Conservation (phyloP, 306 rosid genomes). For the Cicer judaicum region DNA sequence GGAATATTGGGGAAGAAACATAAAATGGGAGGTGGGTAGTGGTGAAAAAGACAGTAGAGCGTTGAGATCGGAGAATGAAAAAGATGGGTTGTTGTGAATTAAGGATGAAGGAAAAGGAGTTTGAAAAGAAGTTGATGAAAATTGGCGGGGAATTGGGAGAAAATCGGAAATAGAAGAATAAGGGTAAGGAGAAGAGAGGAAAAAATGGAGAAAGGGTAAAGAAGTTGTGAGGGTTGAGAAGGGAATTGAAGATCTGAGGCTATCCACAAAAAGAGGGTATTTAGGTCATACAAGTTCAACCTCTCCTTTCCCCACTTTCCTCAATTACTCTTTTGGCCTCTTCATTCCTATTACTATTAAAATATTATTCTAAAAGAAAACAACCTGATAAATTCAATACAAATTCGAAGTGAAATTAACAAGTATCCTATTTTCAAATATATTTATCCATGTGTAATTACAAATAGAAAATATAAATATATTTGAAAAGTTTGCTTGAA, state of each 20-base stretch:
- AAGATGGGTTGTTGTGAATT: conserved; percentile 25
- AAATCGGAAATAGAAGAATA: conserved; percentile 67
- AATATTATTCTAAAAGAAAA: too few relatives aligned
- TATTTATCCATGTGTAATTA: too few relatives aligned
- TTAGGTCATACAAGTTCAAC: conserved; percentile 66
- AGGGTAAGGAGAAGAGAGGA: conserved; percentile 76
- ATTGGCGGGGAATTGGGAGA: conserved; percentile 88
- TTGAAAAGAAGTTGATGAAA: conserved; percentile 61
- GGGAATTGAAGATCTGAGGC: conserved; percentile 71
- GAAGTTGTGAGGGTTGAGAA: conserved; percentile 75
- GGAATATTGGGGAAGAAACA: conserved; percentile 27
- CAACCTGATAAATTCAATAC: too few relatives aligned
- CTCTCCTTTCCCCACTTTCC: conserved; percentile 15
- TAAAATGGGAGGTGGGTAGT: conserved; percentile 36
- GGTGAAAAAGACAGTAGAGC: not conserved
- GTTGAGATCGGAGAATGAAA: conserved; percentile 44
- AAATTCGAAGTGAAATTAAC: too few relatives aligned
- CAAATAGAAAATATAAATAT: too few relatives aligned
- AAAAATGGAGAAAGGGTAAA: conserved; percentile 69
- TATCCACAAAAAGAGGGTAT: conserved; percentile 71
- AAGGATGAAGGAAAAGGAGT: conserved; percentile 38
- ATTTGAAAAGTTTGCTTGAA: too few relatives aligned
- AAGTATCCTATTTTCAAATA: too few relatives aligned
- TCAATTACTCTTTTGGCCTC: conserved; percentile 79
- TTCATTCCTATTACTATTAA: not conserved